Conservation (phyloP, 176 grass and related monocot species). For the Dactylis glomerata region DNA sequence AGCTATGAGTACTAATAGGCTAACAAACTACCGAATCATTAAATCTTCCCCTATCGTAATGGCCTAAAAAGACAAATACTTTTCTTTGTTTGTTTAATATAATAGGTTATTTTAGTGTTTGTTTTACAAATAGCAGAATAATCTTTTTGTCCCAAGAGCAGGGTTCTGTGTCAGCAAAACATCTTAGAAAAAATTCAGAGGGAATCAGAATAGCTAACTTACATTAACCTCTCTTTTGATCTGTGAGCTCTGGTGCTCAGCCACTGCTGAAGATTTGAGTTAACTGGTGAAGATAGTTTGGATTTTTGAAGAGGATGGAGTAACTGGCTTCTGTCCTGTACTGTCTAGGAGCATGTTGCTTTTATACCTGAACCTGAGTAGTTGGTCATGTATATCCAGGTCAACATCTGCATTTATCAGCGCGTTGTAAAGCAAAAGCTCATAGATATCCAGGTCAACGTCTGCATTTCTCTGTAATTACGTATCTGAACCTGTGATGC, state of each 20-base stretch:
- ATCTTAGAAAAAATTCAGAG: background rate
- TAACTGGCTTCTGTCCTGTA: background rate
- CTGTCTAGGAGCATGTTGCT: constrained; percentile 13
- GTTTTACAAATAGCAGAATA: background rate
- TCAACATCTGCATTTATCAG: background rate
- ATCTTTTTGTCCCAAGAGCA: background rate
- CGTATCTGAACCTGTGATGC: background rate
- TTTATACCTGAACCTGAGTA: constrained; percentile 35
- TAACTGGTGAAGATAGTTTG: background rate
- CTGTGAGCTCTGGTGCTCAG: background rate
- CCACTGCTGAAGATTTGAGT: background rate
- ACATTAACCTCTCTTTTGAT: constrained; percentile 5
- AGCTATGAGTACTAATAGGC: background rate
- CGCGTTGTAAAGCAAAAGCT: background rate
- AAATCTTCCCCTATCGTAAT: background rate
- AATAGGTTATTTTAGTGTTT: background rate
- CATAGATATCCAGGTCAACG: constrained; percentile 15
- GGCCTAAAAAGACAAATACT: background rate
- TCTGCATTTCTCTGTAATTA: constrained; percentile 14
- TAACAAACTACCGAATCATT: background rate
- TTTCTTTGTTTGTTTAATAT: too few species aligned
- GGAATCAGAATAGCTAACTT: constrained; percentile 6
- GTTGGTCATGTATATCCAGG: background rate
- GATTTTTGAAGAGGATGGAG: background rate
- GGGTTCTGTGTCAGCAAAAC: background rate